These are phyloP conservation scores for Dothideomycetidae sp. DNA, from an alignment of 2,329 filamentous ascomycete genomes.

Conservation along the genomic window DNA sequence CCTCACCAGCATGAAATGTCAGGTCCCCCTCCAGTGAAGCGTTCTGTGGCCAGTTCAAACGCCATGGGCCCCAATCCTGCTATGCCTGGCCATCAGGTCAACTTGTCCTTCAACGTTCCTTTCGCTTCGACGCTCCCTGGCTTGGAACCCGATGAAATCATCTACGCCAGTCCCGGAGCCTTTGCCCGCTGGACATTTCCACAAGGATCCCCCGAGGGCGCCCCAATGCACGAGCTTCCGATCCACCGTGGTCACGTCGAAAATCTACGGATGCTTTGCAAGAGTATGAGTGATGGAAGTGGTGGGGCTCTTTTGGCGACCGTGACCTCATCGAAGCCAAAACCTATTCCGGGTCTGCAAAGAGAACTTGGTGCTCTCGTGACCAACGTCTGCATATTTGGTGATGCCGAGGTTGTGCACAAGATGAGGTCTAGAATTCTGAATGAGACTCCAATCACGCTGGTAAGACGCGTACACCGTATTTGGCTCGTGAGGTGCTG, in stretches of 20 bases:
- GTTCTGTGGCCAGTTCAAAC: slow-evolving; percentile 33
- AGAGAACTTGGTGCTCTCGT: slow-evolving; percentile 36
- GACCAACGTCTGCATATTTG: slow-evolving; percentile 83
- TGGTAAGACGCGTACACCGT: slow-evolving; percentile 49
- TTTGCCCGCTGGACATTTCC: slow-evolving; percentile 89
- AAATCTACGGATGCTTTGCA: slow-evolving; percentile 64
- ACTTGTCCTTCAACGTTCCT: slow-evolving; percentile 93
- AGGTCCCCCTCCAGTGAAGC: slow-evolving; percentile 37
- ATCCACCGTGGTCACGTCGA: slow-evolving; percentile 79
- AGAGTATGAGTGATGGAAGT: slow-evolving; percentile 56
- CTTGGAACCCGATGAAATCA: slow-evolving; percentile 84
- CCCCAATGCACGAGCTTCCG: slow-evolving; percentile 69
- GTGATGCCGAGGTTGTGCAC: slow-evolving; percentile 73
- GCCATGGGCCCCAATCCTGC: slow-evolving; percentile 41
- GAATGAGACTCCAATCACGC: slow-evolving; percentile 79
- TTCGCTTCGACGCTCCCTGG: slow-evolving; percentile 86
- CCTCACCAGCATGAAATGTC: slow-evolving; percentile 14
- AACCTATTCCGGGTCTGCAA: slow-evolving; percentile 38
- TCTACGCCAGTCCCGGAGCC: slow-evolving; percentile 79
- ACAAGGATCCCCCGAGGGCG: slow-evolving; percentile 60
- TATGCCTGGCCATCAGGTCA: slow-evolving; percentile 62
- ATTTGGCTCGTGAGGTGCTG: slow-evolving; percentile 1
- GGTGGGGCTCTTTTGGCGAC: slow-evolving; percentile 60
- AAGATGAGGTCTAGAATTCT: slow-evolving; percentile 80
- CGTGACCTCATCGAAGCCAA: slow-evolving; percentile 70